phyloP scores from a whole-genome alignment of 345 rosid genomes.

The Salix dunnii region DNA sequence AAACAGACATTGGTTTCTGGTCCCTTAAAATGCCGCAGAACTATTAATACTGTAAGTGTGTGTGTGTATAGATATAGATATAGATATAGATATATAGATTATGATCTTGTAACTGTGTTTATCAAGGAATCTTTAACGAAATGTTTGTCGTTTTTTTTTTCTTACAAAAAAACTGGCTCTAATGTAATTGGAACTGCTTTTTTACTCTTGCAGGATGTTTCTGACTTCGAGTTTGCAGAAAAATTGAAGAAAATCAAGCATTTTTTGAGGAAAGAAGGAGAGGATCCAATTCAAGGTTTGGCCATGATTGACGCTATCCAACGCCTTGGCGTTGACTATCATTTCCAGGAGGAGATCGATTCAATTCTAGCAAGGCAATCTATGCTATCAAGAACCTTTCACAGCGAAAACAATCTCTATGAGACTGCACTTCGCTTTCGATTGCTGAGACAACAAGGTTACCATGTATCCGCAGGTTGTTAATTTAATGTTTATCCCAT shows the following conservation, averaged over 20 bases:
- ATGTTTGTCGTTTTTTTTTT: too few relatives aligned
- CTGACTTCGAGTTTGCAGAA: neutral
- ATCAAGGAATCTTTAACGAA: too few relatives aligned
- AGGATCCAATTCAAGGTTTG: constrained; percentile 17
- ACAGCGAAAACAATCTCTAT: constrained; percentile 15
- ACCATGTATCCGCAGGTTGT: constrained; percentile 20
- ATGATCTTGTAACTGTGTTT: too few relatives aligned
- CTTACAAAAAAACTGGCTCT: too few relatives aligned
- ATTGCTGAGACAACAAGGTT: constrained; percentile 22
- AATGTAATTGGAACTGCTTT: too few relatives aligned
- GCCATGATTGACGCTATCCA: constrained; percentile 43
- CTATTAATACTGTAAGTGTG: too few relatives aligned
- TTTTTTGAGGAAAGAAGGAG: neutral
- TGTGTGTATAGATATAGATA: too few relatives aligned
- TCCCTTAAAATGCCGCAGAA: too few relatives aligned
- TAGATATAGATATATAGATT: too few relatives aligned
- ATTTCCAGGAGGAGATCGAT: constrained; percentile 34
- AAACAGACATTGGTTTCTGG: too few relatives aligned
- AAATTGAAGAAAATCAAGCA: neutral
- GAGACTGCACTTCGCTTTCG: constrained; percentile 25
- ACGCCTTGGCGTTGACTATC: constrained; percentile 31
- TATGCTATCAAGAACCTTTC: neutral
- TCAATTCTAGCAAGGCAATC: constrained; percentile 26
- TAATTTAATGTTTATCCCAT: too few relatives aligned
- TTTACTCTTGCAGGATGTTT: neutral